Base-by-base conservation (phyloP, 441 rosid species). In the Erodium chrysanthum region DNA sequence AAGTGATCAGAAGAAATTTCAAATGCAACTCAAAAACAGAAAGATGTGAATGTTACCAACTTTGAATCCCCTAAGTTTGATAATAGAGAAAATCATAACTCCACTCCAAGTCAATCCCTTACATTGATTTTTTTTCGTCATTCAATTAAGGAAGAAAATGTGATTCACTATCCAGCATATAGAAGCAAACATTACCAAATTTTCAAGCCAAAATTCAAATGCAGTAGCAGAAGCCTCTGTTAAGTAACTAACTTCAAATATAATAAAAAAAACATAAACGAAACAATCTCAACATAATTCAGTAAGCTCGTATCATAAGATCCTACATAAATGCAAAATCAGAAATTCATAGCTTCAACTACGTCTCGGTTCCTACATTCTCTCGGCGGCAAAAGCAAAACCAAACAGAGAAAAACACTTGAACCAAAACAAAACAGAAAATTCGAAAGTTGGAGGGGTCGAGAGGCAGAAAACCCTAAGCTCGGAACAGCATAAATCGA, bases 321-420 rank as follows among this genome's bases (percentile, higher is more conserved):
- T 5, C 20, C 65, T 0, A 1, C 35, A 17, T 56, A 66, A 42
- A 50, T 35, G 17, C 66, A 66, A 77, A 70, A 58, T 72, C 25
- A 27, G 70, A 68, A 21, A 64, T 52, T 46, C 22, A 71, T 56
- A 71, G 54, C 14, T 52, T 7, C 59, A 18, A 15, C 22, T 54
- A 7, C 29, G 5, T 65, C 59, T 15, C 29, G 48, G 35, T 59
- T 71, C 73, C 65, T n/a, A 58, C 75, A 72, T 66, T 75, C 63
- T 71, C 46, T 12, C 65, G 29, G 29, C 66, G 61, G 44, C 71
- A 64, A 64, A 81, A 72, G 11, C 12, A 54, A 54, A 54, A 54
- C 18, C 23, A 2, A 3, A 11, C 17, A 44, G 15, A 44, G 0
- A 21, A 54, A 54, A 54, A 54, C 25, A 54, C 21, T 21, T 21